phyloP scores from a whole-genome alignment of 208 protist genomes.

The Trypanosoma theileri region DNA sequence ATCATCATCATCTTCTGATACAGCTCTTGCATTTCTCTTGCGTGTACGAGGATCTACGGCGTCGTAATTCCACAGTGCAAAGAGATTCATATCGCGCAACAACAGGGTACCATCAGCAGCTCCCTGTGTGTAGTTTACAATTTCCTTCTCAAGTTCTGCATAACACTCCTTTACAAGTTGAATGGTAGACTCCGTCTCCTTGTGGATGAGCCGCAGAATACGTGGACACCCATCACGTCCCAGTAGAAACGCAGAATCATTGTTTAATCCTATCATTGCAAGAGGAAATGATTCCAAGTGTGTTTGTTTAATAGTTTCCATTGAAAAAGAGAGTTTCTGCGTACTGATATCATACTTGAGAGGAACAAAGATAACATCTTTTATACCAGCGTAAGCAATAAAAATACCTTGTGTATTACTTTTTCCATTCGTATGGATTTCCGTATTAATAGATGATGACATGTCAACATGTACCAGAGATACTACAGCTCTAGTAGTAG shows the following conservation, averaged over 20 bases:
- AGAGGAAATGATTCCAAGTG: constrained; percentile 37
- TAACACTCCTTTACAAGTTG: constrained; percentile 6
- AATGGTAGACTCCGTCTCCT: constrained; percentile 9
- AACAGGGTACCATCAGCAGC: constrained; percentile 24
- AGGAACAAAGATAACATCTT: constrained; percentile 57
- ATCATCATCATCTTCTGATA: constrained; percentile 18
- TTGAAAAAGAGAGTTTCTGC: constrained; percentile 36
- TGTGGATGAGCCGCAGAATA: constrained; percentile 39
- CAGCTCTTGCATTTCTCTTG: constrained; percentile 12
- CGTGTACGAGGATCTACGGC: constrained; percentile 61
- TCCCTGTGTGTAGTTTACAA: constrained; percentile 1
- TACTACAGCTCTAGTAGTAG: constrained; percentile 46
- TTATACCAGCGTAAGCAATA: constrained; percentile 53
- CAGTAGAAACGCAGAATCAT: constrained; percentile 51
- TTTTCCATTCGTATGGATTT: constrained; percentile 15
- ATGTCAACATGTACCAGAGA: constrained; percentile 41
- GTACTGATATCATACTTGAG: constrained; percentile 38
- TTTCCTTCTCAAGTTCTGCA: constrained; percentile 6
- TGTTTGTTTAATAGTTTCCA: constrained; percentile 24
- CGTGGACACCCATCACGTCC: constrained; percentile 48
- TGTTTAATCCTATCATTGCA: constrained; percentile 45
- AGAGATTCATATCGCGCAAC: constrained; percentile 60
- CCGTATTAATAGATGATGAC: neutral
- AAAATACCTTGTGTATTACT: constrained; percentile 57
- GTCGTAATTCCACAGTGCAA: constrained; percentile 74